Evolutionary conservation across 2,329 filamentous ascomycete species (phyloP), one percentile per base, ranked within the genome.

Genomic region (Reticulascus tulasneorum): DNA sequence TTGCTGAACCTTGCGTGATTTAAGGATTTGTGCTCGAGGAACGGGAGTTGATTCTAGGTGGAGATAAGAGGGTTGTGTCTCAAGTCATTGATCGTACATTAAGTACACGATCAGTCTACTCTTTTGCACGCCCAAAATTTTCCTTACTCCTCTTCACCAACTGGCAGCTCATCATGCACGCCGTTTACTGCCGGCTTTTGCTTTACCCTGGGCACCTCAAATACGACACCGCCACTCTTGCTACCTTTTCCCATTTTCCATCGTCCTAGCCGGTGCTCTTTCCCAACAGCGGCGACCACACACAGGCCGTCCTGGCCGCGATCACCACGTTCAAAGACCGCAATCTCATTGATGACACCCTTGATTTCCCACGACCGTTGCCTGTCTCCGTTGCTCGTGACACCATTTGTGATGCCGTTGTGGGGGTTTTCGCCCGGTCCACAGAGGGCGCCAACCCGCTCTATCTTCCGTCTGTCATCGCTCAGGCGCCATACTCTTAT

Each of bases 341-440:
- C 79, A 40, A 98, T 82, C 49, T 86, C 89, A 55, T 97, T 98
- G 48, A 98, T 72, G 7, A 97, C 73, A 26, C 93, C 93, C 50
- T 75, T 77, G 35, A 89, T 71, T 51, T n/a, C n/a, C n/a, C n/a
- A n/a, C n/a, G n/a, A n/a, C n/a, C n/a, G n/a, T n/a, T n/a, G n/a
- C n/a, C n/a, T n/a, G n/a, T 23, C 34, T 21, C 34, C 43, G 11
- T 25, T 30, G 9, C 30, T 40, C 9, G 38, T 37, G 26, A 38
- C n/a, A n/a, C n/a, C n/a, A n/a, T n/a, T n/a, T n/a, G n/a, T n/a
- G 18, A 42, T 13, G 21, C 40, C 53, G 13, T 58, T 56, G 9
- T 51, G 44, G 10, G 33, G 29, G 20, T 33, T 40, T 5, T 53
- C 43, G 3, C 43, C 36, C 16, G 50, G 42, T 23, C 51, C 36